These are phyloP conservation scores for Glonium stellatum DNA, from an alignment of 495 filamentous ascomycete genomes.

Conservation along the genomic window DNA sequence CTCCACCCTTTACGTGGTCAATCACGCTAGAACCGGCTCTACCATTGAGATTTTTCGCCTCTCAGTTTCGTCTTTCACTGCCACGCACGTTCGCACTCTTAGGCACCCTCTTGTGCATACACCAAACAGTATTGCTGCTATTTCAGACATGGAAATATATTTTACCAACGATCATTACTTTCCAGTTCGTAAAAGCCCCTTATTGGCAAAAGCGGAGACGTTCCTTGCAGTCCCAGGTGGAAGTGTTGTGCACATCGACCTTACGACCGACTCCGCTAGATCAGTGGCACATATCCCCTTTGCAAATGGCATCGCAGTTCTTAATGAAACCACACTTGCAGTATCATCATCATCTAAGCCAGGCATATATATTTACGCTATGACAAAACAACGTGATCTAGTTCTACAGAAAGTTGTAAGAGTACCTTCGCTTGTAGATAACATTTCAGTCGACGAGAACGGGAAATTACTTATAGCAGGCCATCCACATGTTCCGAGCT, in stretches of 20 bases:
- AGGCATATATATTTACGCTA: conserved; percentile 35
- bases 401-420: conserved; percentile 21
- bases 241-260: conserved; percentile 38
- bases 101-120: conserved; percentile 21
- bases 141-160: conserved; percentile 20
- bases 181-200: conserved; percentile 8
- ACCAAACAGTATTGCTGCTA: conserved; percentile 27
- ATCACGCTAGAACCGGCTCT: conserved; percentile 25
- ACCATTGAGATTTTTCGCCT: conserved; percentile 28
- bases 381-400: conserved; percentile 23
- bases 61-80: background rate
- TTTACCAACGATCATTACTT: conserved; percentile 34
- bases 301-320: conserved; percentile 35
- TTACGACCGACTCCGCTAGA: conserved; percentile 21
- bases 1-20: conserved; percentile 35
- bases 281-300: conserved; percentile 29
- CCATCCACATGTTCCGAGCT: conserved; percentile 35
- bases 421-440: conserved; percentile 38
- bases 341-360: conserved; percentile 35
- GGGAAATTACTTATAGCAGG: conserved; percentile 40
- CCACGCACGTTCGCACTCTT: conserved; percentile 18
- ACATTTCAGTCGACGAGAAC: conserved; percentile 37
- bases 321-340: conserved; percentile 38
- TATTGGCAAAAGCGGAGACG: conserved; percentile 34
- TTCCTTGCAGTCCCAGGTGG: conserved; percentile 35